A percentile compares a stretch with the other conserved stretches of the same genome.
These are phyloP conservation scores for Phoenix roebelenii DNA, from an alignment of 176 grass and related monocot genomes.

Conservation along the genomic window DNA sequence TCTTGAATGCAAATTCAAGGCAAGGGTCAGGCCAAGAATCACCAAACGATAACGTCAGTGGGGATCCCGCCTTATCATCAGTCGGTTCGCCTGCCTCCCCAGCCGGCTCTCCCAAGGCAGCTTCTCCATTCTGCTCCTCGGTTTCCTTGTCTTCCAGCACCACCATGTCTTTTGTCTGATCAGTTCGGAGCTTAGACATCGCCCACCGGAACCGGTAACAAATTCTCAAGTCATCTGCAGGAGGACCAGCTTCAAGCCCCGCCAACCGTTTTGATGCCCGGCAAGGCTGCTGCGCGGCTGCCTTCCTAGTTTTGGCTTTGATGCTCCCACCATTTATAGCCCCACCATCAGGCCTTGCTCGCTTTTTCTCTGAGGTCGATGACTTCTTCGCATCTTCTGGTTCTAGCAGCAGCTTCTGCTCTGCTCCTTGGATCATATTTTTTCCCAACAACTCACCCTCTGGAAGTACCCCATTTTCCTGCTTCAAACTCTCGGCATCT, in stretches of 20 bases:
- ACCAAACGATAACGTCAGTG: too few relatives aligned
- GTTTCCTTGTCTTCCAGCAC: too few relatives aligned
- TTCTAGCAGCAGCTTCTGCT: constrained; percentile 23
- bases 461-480: constrained; percentile 13
- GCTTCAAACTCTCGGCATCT: not conserved
- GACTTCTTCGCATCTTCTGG: not conserved
- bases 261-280: not conserved
- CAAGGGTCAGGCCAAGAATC: too few relatives aligned
- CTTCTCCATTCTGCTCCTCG: too few relatives aligned
- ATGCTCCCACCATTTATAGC: constrained; percentile 1
- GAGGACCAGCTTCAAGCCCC: not conserved
- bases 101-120: too few relatives aligned
- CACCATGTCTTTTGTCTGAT: too few relatives aligned
- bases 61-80: too few relatives aligned
- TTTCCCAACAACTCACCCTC: not conserved
- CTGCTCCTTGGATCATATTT: not conserved
- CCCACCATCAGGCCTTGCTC: not conserved
- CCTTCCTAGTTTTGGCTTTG: not conserved
- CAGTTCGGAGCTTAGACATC: too few relatives aligned
- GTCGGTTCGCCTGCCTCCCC: too few relatives aligned
- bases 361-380: not conserved
- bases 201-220: not conserved
- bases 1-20: too few relatives aligned
- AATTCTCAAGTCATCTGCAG: not conserved
- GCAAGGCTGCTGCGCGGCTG: not conserved